Evolutionary conservation across 1,284 basidiomycete species (phyloP).

Genomic region (Uromyces viciae-fabae): DNA sequence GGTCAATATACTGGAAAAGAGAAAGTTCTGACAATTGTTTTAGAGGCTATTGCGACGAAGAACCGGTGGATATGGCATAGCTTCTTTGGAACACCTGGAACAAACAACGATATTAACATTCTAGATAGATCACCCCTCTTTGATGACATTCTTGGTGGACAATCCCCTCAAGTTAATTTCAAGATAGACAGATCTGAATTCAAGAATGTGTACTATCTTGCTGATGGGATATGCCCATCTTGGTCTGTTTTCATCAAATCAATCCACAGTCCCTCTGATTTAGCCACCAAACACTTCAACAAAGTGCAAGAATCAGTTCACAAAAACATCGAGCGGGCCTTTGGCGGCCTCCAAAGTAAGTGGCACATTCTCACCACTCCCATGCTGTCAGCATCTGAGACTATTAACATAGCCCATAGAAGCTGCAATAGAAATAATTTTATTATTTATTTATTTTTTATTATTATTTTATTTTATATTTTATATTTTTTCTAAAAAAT

Average conservation of each 20-base stretch:
- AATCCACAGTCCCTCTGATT: background rate
- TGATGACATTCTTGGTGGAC: background rate
- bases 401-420: too few relatives aligned
- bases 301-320: background rate
- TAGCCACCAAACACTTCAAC: constrained; percentile 13
- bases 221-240: constrained; percentile 15
- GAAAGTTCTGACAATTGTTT: background rate
- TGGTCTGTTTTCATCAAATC: background rate
- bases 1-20: constrained; percentile 4
- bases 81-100: constrained; percentile 16
- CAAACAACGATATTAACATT: constrained; percentile 18
- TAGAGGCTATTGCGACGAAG: constrained; percentile 23
- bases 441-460: too few relatives aligned
- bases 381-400: too few relatives aligned
- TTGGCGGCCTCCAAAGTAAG: background rate
- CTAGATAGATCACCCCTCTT: background rate
- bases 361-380: constrained; percentile 10
- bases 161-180: background rate
- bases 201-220: background rate
- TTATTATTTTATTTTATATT: too few relatives aligned
- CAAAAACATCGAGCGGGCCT: constrained; percentile 12
- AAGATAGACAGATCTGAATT: background rate
- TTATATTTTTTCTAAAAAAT: too few relatives aligned
- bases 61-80: constrained; percentile 23
- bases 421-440: too few relatives aligned